Base-by-base conservation (phyloP, 2,329 filamentous ascomycete species). In the Fusarium nygamai region DNA sequence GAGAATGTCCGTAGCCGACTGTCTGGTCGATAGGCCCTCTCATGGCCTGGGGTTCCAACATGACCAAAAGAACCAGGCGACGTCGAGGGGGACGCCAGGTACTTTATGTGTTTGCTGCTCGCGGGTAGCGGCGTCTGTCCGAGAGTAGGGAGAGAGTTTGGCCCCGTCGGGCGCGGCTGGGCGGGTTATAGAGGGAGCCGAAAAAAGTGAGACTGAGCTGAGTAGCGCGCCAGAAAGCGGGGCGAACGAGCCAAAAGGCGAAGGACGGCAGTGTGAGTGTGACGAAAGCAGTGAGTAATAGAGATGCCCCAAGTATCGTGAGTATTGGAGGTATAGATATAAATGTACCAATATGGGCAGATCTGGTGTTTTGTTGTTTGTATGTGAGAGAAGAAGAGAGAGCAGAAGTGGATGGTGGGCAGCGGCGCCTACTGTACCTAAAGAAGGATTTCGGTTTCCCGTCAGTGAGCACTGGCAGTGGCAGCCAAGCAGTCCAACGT, bases 1-100 rank as follows among this genome's bases (percentile, higher is more conserved):
- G 85, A 41, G 87, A 89, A 75, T 90, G 89, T 62, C 85, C 82
- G 80, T 89, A 89, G 71, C 83, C 76, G 71, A 75, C 79, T 57
- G 79, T 75, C 46, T 81, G 81, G 66, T 83, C 80, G 73, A 82
- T 78, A 62, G 79, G 80, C 65, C 80, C 78, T 64, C 79, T 77
- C 64, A 78, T 78, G 38, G 75, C 71, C 69, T 80, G 81, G 22
- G 81, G 78, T 72, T 81, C 81, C 69, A 82, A 71, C 81, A 82
- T 82, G 72, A 33, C 72, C 36, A 56, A 61, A 53, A 53, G 59
- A 60, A 59, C 36, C 56, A 50, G 63, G 44, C 64, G 47, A 68
- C 65, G 64, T 46, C 63, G 61, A 59, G 58, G 60, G 77, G 73
- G 64, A 60, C 56, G 60, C 58, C 72, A 53, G 51, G 58, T 62